phyloP scores from a whole-genome alignment of 192 early-diverging fungal species.

The Chytriomyces confervae region DNA sequence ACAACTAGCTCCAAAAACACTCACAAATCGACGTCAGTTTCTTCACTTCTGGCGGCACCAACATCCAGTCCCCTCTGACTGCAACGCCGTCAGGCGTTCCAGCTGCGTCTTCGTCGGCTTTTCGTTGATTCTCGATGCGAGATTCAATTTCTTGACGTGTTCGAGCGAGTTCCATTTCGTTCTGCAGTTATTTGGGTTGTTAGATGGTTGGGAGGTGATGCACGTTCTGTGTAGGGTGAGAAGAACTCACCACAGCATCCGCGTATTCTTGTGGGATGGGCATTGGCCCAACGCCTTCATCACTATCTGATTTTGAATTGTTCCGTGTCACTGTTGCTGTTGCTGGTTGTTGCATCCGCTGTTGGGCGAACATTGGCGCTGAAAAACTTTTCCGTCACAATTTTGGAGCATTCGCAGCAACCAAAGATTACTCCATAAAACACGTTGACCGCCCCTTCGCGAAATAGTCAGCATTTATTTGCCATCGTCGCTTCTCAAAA shows the following conservation, averaged over 20 bases:
- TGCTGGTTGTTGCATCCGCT: too few relatives aligned
- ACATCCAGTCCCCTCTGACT: conserved; percentile 35
- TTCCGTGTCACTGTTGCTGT: too few relatives aligned
- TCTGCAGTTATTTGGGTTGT: not conserved
- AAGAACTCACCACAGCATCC: conserved; percentile 1
- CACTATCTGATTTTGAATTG: conserved; percentile 3
- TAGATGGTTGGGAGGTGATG: not conserved
- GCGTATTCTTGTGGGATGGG: conserved; percentile 30
- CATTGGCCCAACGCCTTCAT: conserved; percentile 33
- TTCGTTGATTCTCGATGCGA: not conserved
- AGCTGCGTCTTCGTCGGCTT: not conserved
- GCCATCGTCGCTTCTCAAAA: not conserved
- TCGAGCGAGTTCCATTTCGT: conserved; percentile 11
- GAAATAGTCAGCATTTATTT: too few relatives aligned
- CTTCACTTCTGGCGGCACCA: conserved; percentile 38
- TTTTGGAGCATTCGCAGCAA: too few relatives aligned
- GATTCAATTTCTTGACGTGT: conserved; percentile 26
- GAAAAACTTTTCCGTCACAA: too few relatives aligned
- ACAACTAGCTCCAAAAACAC: not conserved
- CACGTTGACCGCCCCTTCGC: too few relatives aligned
- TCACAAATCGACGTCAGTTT: conserved; percentile 27
- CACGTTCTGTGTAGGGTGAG: not conserved
- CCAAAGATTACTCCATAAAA: too few relatives aligned
- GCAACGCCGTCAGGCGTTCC: not conserved
- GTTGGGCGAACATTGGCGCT: too few relatives aligned